phyloP scores from a whole-genome alignment of 2,329 filamentous ascomycete genomes.

The Amesomyces nigricolor region DNA sequence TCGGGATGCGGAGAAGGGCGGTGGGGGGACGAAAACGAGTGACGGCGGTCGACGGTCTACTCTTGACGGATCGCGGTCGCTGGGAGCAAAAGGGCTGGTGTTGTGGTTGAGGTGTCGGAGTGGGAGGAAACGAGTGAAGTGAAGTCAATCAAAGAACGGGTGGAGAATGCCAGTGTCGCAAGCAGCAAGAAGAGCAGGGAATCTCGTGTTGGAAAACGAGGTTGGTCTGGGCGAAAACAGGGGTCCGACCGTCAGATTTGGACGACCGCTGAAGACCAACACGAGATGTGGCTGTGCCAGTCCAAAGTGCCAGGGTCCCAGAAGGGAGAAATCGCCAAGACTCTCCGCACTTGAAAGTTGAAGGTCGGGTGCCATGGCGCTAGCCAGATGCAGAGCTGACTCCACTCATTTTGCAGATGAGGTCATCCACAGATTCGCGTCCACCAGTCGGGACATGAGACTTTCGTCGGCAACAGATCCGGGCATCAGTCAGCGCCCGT shows the following conservation, averaged over 20 bases:
- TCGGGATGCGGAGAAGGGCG: not conserved
- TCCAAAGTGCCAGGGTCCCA: too few species aligned
- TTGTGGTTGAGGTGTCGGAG: not conserved
- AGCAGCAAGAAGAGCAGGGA: conserved; percentile 3
- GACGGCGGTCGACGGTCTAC: conserved; percentile 7
- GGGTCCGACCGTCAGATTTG: not conserved
- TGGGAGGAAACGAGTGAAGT: conserved; percentile 4
- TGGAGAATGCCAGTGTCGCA: not conserved
- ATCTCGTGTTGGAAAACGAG: conserved; percentile 8
- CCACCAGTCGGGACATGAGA: not conserved
- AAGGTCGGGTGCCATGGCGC: not conserved
- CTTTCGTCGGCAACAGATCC: not conserved
- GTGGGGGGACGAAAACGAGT: conserved; percentile 3
- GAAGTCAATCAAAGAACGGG: not conserved
- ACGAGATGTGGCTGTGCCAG: conserved; percentile 6
- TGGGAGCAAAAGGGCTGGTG: not conserved
- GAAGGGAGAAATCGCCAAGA: conserved; percentile 7
- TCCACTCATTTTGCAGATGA: not conserved
- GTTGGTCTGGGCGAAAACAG: not conserved
- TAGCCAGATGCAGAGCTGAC: not conserved
- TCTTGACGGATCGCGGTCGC: not conserved
- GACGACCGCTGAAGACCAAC: conserved; percentile 10
- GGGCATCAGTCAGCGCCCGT: not conserved
- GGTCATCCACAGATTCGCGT: not conserved
- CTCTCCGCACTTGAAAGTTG: too few species aligned